phyloP scores from a whole-genome alignment of 768 basidiomycete species.

The Clavaria fumosa region DNA sequence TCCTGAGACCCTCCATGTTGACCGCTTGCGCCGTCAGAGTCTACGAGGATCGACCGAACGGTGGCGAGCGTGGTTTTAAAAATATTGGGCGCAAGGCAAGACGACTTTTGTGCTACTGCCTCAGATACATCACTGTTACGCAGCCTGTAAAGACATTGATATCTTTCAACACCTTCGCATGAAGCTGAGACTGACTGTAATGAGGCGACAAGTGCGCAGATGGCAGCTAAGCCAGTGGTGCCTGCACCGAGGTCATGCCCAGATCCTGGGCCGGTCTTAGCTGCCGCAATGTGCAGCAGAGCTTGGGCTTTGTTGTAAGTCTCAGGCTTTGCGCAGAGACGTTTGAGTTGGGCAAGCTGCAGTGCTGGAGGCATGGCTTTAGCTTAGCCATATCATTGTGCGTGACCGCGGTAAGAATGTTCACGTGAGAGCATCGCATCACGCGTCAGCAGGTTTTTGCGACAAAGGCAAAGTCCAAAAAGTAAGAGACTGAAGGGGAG shows the following conservation, averaged over 20 bases:
- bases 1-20: no score
- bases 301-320: constrained; percentile 14
- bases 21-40: neutral
- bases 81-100: constrained; percentile 3
- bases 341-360: neutral
- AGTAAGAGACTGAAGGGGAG: no score
- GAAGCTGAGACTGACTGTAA: constrained; percentile 23
- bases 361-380: neutral
- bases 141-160: neutral
- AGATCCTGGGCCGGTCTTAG: constrained; percentile 33
- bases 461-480: no score
- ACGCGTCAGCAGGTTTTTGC: no score
- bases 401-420: no score
- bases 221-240: constrained; percentile 28
- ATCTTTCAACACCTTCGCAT: neutral
- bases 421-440: no score
- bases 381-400: neutral
- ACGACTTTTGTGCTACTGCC: constrained; percentile 1
- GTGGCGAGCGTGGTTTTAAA: constrained; percentile 1
- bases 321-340: constrained; percentile 1
- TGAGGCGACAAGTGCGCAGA: constrained; percentile 36
- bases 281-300: constrained; percentile 22
- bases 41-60: neutral
- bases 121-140: constrained; percentile 5
- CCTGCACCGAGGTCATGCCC: constrained; percentile 28